phyloP scores from a whole-genome alignment of 257 asterid genomes.

The Paulownia fortunei region DNA sequence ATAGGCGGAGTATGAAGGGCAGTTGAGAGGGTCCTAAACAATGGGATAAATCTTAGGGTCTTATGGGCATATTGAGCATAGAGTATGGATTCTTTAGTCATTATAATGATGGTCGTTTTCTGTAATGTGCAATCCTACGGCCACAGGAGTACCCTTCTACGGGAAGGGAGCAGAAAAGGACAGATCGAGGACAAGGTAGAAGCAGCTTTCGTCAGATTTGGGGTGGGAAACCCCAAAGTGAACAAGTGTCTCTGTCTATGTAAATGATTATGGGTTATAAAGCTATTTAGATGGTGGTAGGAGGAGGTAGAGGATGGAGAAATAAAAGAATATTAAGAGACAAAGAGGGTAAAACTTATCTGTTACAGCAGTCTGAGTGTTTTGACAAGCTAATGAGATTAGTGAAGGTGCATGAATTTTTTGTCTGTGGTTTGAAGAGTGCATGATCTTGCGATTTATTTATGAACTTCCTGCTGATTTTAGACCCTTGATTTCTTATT shows the following conservation, averaged over 20 bases:
- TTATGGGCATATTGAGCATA: no score
- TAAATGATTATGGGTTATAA: neutral
- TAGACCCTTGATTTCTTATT: constrained; percentile 10
- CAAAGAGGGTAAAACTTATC: neutral
- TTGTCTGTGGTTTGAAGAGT: neutral
- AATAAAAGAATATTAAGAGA: neutral
- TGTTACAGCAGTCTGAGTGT: neutral
- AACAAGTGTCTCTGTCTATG: neutral
- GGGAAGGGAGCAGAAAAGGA: no score
- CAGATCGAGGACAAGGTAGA: neutral
- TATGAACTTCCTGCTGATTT: neutral
- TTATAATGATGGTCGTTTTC: no score
- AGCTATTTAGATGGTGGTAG: neutral
- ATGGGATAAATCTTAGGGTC: no score
- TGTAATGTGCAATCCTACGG: no score
- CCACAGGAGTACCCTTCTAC: no score
- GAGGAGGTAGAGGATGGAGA: neutral
- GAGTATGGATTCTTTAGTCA: no score
- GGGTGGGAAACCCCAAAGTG: neutral
- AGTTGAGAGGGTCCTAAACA: no score
- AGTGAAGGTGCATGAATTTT: neutral
- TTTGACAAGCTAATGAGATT: neutral
- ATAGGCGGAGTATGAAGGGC: no score
- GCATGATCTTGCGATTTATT: neutral
- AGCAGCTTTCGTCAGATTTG: neutral